Conservation (phyloP, 768 basidiomycete species). For the Collybiopsis luxurians region DNA sequence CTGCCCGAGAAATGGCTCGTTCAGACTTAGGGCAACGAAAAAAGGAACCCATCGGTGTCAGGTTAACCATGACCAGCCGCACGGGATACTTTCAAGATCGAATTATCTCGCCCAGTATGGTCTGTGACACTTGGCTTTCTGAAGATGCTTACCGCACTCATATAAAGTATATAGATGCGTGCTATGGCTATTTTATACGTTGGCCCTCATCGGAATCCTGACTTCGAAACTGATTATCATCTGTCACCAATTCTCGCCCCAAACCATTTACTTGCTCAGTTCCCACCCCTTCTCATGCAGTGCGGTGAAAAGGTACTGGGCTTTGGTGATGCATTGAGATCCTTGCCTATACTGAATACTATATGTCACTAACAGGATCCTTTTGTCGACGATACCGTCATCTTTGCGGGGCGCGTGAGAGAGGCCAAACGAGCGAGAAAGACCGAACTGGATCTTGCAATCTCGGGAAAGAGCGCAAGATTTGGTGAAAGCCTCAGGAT, state of each 20-base stretch:
- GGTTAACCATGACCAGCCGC: constrained; percentile 93
- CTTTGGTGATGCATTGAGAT: background rate
- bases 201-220: constrained; percentile 90
- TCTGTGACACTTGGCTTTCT: constrained; percentile 34
- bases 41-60: constrained; percentile 73
- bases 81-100: constrained; percentile 93
- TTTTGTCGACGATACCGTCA: constrained; percentile 96
- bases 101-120: constrained; percentile 95
- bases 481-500: constrained; percentile 65
- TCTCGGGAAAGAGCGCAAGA: constrained; percentile 59
- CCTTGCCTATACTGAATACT: constrained; percentile 77
- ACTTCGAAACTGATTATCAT: constrained; percentile 93
- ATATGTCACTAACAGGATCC: constrained; percentile 42
- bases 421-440: constrained; percentile 90
- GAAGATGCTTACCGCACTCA: constrained; percentile 3
- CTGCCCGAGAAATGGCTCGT: constrained; percentile 31
- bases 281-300: constrained; percentile 91
- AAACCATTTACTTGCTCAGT: constrained; percentile 77
- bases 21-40: constrained; percentile 27
- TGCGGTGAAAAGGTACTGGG: constrained; percentile 74
- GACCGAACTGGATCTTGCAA: constrained; percentile 61
- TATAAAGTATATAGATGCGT: constrained; percentile 73
- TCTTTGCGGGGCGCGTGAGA: constrained; percentile 92
- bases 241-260: constrained; percentile 95
- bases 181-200: constrained; percentile 99